Evolutionary conservation across 805 yeast genomes (phyloP), one percentile per base, ranked within the genome.

Genomic region (Nakazawaea holstii): DNA sequence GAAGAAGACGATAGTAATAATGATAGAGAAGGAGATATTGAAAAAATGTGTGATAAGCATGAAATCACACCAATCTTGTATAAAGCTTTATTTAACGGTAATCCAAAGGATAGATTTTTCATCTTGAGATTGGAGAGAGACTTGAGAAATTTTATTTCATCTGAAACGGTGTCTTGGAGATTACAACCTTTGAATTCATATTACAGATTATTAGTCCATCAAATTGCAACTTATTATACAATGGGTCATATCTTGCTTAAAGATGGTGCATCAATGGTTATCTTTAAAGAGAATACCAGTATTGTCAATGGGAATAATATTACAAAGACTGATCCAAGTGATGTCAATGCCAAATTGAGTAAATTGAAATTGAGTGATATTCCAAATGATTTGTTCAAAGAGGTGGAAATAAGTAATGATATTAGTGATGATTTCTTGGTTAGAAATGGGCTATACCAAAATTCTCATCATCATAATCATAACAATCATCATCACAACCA

Each of bases 141-240:
- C 46, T 59, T 81, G 27, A 51, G 72, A 11, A 67, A 64, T 24
- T 79, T 81, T 54, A 68, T 78, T 33, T 55, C 66, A 7, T 42
- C 67, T 54, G 56, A 72, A 54, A 45, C 69, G 57, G 55, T 70
- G 62, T 61, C 74, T 29, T 55, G 67, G 69, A 65, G 69, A 52
- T 58, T 77, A 57, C 69, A 68, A 35, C 77, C 85, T 6, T 74
- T 80, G 73, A 85, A 85, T 60, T 81, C 89, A 2, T 85, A 81
- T 59, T 80, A 79, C 53, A 66, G 92, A 53, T 66, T 86, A 40
- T 63, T 86, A 46, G 73, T 84, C 0, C 91, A 86, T 61, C 85
- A 83, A 53, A 65, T 84, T 32, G 87, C 90, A 4, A 84, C 80
- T 35, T 83, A 82, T 59, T 82, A 83, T 56, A 66, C 70, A 24